Base-by-base conservation (phyloP, 306 rosid genomes). In the Dryas alaskensis region DNA sequence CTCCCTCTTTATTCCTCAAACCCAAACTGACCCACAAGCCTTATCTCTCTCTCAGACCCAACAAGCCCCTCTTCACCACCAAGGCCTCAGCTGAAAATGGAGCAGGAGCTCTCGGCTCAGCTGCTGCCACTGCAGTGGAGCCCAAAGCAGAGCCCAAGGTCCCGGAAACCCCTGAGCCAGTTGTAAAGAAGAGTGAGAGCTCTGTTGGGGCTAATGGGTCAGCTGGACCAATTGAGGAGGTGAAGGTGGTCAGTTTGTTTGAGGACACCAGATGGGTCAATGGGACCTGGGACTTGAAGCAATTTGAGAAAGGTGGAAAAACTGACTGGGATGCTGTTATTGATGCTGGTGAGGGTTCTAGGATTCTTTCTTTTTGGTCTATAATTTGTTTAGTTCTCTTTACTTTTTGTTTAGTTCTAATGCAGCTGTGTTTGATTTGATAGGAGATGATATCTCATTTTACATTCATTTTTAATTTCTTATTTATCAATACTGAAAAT, bases 231-330 rank as follows among this genome's bases (percentile, higher is more conserved):
- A 78, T 76, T 4, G 76, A 52, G 64, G 87, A 87, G 78, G 87
- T 77, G 22, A 73, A 79, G 77, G 76, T 69, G 47, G 74, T 75
- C 5, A 49, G 10, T 6, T 77, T 75, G 54, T 94, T 91, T 71
- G 81, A 79, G 69, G 89, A 94, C 54, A 81, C 90, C 4, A 89
- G 76, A 76, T 94, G 98, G 98, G 81, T 89, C 37, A 82, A 72
- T 53, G 98, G 98, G 69, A 89, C 95, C n/a, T 94, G 98, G 98
- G 95, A 94, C 71, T 79, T 94, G 96, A 91, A 74, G 84, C 97
- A 88, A 87, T 94, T 91, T 78, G 81, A 65, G 89, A 94, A 89
- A 52, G 78, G 81, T 81, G 95, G 95, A 3, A 83, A 59, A 22
- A 87, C 92, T 10, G 92, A 94, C 61, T 94, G 98, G 98, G 97